Evolutionary conservation across 202 grass and related monocot species (phyloP).

Genomic region (Eragrostis tef): DNA sequence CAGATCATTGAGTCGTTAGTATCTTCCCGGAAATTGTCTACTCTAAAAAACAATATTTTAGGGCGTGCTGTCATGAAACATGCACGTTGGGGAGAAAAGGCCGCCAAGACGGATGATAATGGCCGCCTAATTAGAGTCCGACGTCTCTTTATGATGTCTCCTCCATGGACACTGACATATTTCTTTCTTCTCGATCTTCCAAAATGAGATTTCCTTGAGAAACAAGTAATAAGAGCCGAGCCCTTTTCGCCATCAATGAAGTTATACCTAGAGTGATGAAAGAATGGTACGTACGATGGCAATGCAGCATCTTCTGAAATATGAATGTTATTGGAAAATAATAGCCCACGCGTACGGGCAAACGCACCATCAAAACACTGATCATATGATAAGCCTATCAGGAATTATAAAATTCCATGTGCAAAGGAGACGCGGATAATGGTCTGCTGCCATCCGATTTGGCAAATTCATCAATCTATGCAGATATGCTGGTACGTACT

Average conservation of each 20-base stretch:
- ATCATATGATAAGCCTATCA: slow-evolving; percentile 27
- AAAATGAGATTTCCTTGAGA: neutral
- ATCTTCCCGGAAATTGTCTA: neutral
- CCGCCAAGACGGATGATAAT: slow-evolving; percentile 7
- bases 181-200: too few relatives aligned
- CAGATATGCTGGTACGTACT: neutral
- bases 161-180: slow-evolving; percentile 1
- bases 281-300: neutral
- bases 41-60: neutral
- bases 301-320: neutral
- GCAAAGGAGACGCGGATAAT: neutral
- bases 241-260: too few relatives aligned
- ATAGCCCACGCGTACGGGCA: neutral
- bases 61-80: neutral
- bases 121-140: neutral
- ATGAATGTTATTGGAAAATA: neutral
- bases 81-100: slow-evolving; percentile 24
- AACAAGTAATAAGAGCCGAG: neutral
- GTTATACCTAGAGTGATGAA: neutral
- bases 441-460: slow-evolving; percentile 40
- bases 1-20: neutral
- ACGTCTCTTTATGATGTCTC: neutral
- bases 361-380: neutral
- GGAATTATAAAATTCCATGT: too few relatives aligned
- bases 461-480: slow-evolving; percentile 21